Evolutionary conservation across 495 filamentous ascomycete species (phyloP), one percentile per base, ranked within the genome.

Genomic region (Penicillium manginii): DNA sequence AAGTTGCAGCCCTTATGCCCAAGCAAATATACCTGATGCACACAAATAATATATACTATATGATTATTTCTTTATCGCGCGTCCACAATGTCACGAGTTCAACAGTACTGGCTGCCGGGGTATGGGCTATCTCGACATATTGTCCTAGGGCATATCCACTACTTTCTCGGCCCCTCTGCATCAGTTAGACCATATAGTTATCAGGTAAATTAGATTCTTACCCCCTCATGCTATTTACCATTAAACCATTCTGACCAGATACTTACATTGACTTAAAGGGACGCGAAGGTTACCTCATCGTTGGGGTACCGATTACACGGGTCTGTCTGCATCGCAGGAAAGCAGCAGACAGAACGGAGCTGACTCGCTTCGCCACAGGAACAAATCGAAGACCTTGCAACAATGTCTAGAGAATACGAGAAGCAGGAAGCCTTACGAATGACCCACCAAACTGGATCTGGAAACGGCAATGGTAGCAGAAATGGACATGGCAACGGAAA

Each of bases 41-140:
- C 26, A 29, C 26, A 29, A 37, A 11, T 37, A 37, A 8, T 37
- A 37, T 37, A 37, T 37, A 14, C 12, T 10, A 15, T 8, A 37
- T n/a, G 14, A 29, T 29, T 29, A 0, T 29, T 29, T 29, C 6
- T 29, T 29, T 29, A 29, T 8, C 26, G 26, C 26, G 26, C 3
- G 26, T 29, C 26, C 26, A 66, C 40, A 29, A 77, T 77, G 73
- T 66, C 73, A 46, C 73, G 65, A 52, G 70, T 70, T 40, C 74
- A 77, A 55, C 73, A 79, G 59, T 83, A 83, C 62, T 83, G 80
- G 68, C 69, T 83, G 21, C 80, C 81, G n/a, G 80, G 81, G 39
- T 82, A 77, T 58, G 70, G 74, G 4, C 77, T 83, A 15, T 82
- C 79, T 50, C 79, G 80, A 32, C 79, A 83, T 48, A 79, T 83